Evolutionary conservation across 2,329 filamentous ascomycete species (phyloP).

Genomic region (Aspergillus versicolor): DNA sequence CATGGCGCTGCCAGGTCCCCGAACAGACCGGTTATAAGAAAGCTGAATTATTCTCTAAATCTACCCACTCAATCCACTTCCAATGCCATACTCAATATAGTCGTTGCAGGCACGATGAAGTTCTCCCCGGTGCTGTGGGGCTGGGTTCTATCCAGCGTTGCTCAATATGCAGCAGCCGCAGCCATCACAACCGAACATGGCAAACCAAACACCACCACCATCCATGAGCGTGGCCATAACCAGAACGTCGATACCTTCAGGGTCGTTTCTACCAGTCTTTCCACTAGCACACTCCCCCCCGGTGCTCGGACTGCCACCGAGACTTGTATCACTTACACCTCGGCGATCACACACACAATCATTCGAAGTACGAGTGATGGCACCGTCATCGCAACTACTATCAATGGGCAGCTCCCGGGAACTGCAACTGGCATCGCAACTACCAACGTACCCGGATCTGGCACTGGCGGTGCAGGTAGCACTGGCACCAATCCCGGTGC

Average conservation of each 20-base stretch:
- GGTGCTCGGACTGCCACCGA: background rate
- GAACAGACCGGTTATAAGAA: no score
- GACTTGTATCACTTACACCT: background rate
- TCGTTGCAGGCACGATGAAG: background rate
- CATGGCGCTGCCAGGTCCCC: no score
- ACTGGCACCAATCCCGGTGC: no score
- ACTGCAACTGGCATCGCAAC: background rate
- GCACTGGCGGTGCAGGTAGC: background rate
- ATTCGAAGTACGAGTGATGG: background rate
- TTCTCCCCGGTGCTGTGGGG: background rate
- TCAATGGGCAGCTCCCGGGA: background rate
- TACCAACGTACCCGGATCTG: background rate
- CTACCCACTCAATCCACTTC: background rate
- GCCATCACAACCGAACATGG: background rate
- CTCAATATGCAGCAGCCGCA: background rate
- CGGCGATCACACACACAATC: background rate
- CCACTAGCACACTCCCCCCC: background rate
- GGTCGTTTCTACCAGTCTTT: background rate
- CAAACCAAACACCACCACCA: background rate
- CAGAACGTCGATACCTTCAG: no score
- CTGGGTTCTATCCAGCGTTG: background rate
- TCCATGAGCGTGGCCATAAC: no score
- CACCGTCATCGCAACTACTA: background rate
- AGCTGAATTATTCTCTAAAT: no score
- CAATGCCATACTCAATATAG: background rate